Conservation (phyloP, 768 basidiomycete genomes). For the Panaeolus cyanescens region DNA sequence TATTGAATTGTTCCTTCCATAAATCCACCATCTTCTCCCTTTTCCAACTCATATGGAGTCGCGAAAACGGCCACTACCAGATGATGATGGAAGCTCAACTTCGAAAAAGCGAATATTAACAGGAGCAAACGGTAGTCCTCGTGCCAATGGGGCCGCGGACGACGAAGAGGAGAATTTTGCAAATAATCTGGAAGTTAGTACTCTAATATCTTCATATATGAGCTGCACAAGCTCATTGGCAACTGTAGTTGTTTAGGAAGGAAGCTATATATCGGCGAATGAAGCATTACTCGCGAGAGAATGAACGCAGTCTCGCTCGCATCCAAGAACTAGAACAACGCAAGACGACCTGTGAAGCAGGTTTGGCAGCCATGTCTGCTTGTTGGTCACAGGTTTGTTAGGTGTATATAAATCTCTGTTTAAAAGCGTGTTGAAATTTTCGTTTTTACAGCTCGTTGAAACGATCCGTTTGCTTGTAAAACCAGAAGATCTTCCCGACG, state of each 20-base stretch:
- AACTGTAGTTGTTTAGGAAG: slow-evolving; percentile 73
- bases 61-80: slow-evolving; percentile 58
- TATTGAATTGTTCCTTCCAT: slow-evolving; percentile 18
- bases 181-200: slow-evolving; percentile 66
- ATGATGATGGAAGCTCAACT: slow-evolving; percentile 47
- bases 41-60: slow-evolving; percentile 47
- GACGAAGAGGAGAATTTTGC: slow-evolving; percentile 47
- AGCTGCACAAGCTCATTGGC: slow-evolving; percentile 13
- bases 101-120: slow-evolving; percentile 61
- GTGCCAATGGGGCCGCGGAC: slow-evolving; percentile 48
- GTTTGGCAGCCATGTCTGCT: slow-evolving; percentile 71
- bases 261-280: slow-evolving; percentile 85
- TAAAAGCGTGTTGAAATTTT: slow-evolving; percentile 5
- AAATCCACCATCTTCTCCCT: slow-evolving; percentile 18
- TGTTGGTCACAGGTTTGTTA: slow-evolving; percentile 75
- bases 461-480: slow-evolving; percentile 62
- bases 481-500: slow-evolving; percentile 48
- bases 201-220: slow-evolving; percentile 4
- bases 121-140: slow-evolving; percentile 52
- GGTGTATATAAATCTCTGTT: slow-evolving; percentile 1
- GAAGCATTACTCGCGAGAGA: slow-evolving; percentile 79
- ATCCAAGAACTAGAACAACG: slow-evolving; percentile 67
- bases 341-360: slow-evolving; percentile 67
- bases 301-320: slow-evolving; percentile 61
- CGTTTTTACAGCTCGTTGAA: slow-evolving; percentile 56